phyloP scores from a whole-genome alignment of 768 basidiomycete genomes.

The Galerina marginata region DNA sequence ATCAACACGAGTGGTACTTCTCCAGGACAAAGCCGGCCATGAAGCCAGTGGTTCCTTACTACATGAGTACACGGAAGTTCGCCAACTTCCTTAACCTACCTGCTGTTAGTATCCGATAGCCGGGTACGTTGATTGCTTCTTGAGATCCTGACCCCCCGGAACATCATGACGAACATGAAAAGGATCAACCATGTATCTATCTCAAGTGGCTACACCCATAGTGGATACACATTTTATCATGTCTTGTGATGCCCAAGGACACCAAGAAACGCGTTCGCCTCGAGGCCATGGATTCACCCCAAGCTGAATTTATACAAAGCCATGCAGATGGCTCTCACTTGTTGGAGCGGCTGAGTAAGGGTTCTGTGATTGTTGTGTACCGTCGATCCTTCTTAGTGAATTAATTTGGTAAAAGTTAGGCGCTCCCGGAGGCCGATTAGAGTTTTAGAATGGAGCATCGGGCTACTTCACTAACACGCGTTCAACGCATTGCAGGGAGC shows the following conservation, averaged over 20 bases:
- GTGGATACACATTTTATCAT: background rate
- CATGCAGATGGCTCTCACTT: background rate
- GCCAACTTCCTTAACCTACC: too few species aligned
- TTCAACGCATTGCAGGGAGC: slow-evolving; percentile 25
- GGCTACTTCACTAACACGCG: slow-evolving; percentile 18
- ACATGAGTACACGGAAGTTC: too few species aligned
- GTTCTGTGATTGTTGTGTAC: too few species aligned
- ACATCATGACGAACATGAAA: background rate
- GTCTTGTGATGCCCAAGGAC: background rate
- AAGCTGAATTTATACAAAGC: background rate
- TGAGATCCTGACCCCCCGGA: too few species aligned
- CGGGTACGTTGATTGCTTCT: too few species aligned
- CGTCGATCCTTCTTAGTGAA: background rate
- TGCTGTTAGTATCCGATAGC: too few species aligned
- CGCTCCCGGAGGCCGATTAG: background rate
- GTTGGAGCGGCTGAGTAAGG: background rate
- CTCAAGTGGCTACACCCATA: slow-evolving; percentile 4
- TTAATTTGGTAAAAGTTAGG: background rate
- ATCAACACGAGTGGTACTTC: too few species aligned
- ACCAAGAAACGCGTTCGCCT: slow-evolving; percentile 19
- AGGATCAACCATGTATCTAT: background rate
- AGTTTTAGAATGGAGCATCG: background rate
- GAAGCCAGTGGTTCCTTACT: too few species aligned
- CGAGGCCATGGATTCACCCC: slow-evolving; percentile 18
- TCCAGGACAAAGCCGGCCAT: too few species aligned